Conservation (phyloP, 768 basidiomycete species). For the Rickenella mellea region DNA sequence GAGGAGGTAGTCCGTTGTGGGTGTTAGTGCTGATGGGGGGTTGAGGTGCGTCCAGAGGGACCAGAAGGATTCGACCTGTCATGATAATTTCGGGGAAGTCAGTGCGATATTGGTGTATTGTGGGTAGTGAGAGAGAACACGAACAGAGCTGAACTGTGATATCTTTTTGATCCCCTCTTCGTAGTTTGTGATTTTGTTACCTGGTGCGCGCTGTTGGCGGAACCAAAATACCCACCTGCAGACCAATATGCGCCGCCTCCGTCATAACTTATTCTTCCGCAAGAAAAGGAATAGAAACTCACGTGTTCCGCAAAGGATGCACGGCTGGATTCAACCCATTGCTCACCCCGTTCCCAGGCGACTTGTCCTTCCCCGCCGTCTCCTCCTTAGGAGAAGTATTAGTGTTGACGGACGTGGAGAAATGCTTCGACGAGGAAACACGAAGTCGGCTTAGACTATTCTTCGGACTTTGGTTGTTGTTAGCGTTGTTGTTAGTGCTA, state of each 20-base stretch:
- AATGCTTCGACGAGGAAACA: constrained; percentile 59
- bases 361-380: constrained; percentile 31
- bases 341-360: constrained; percentile 21
- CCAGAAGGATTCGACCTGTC: constrained; percentile 91
- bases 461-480: constrained; percentile 17
- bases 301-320: constrained; percentile 81
- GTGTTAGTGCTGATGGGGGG: constrained; percentile 72
- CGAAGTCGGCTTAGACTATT: constrained; percentile 30
- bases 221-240: constrained; percentile 90
- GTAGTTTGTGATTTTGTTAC: constrained; percentile 78
- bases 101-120: neutral
- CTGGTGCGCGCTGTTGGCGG: constrained; percentile 81
- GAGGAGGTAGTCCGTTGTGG: constrained; percentile 90
- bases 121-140: constrained; percentile 16
- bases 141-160: constrained; percentile 77
- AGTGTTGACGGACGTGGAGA: constrained; percentile 47
- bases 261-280: too few species aligned
- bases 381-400: constrained; percentile 33
- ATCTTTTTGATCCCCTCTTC: constrained; percentile 94
- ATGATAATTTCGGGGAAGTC: neutral
- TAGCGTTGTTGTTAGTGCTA: constrained; percentile 9
- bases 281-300: too few species aligned
- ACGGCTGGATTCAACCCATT: constrained; percentile 32
- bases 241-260: too few species aligned
- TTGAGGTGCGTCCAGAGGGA: constrained; percentile 87